Percentiles rank a stretch among this genome's conserved stretches.
phyloP scores from a whole-genome alignment of 805 yeast genomes.

The Teunomyces lycoperdinae region DNA sequence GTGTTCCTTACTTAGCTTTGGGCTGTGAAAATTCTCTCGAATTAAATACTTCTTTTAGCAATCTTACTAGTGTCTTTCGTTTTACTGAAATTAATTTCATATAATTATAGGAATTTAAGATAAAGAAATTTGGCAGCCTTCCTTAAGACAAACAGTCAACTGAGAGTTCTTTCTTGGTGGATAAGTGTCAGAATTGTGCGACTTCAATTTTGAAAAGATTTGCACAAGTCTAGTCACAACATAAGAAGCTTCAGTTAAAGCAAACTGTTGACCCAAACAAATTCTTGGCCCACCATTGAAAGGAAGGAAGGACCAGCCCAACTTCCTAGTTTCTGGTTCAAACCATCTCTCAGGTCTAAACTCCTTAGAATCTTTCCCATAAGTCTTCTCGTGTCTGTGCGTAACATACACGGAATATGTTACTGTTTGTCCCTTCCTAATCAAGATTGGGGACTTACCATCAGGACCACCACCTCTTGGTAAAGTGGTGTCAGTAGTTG shows the following conservation, averaged over 20 bases:
- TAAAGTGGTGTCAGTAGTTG: slow-evolving; percentile 44
- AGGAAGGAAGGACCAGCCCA: slow-evolving; percentile 37
- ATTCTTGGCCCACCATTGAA: slow-evolving; percentile 40
- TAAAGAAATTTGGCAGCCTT: slow-evolving; percentile 18
- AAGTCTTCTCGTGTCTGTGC: slow-evolving; percentile 18
- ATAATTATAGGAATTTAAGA: not conserved
- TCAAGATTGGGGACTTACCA: slow-evolving; percentile 18
- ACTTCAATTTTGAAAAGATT: slow-evolving; percentile 25
- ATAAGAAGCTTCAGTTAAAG: slow-evolving; percentile 36
- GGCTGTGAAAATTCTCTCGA: not conserved
- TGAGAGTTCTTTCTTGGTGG: slow-evolving; percentile 20
- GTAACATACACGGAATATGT: slow-evolving; percentile 17
- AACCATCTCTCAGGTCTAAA: slow-evolving; percentile 42
- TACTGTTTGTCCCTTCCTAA: slow-evolving; percentile 23
- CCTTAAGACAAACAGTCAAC: slow-evolving; percentile 26
- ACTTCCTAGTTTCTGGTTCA: slow-evolving; percentile 19
- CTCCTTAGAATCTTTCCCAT: slow-evolving; percentile 33
- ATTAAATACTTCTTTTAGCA: too few relatives aligned
- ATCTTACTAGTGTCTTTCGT: too few relatives aligned
- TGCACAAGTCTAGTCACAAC: slow-evolving; percentile 28
- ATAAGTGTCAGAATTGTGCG: slow-evolving; percentile 5
- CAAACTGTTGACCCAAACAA: slow-evolving; percentile 41
- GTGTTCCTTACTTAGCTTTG: too few relatives aligned
- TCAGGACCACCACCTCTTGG: slow-evolving; percentile 50
- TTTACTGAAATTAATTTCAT: not conserved